A percentile compares a stretch with the other conserved stretches of the same genome.
phyloP scores from a whole-genome alignment of 176 grass and related monocot species.

The Phyllostachys edulis region DNA sequence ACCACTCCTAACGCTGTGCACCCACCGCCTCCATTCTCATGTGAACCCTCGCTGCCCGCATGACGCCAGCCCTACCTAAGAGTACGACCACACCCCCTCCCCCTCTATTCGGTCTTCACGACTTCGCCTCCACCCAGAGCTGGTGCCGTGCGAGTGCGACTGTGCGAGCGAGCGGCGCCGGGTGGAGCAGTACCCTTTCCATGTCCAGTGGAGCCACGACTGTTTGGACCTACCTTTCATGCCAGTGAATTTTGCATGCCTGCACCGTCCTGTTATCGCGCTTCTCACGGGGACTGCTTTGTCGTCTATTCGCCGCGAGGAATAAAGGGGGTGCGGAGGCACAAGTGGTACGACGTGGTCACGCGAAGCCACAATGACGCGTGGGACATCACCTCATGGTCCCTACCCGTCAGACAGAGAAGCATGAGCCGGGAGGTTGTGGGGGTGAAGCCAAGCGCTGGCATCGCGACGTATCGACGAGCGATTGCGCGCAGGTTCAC shows the following conservation, averaged over 20 bases:
- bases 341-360: neutral
- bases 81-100: neutral
- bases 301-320: conserved; percentile 34
- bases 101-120: neutral
- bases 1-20: neutral
- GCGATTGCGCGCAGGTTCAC: conserved; percentile 9
- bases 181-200: conserved; percentile 4
- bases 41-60: neutral
- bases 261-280: neutral
- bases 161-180: conserved; percentile 18
- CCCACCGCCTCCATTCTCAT: neutral
- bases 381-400: neutral
- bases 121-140: neutral
- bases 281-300: neutral
- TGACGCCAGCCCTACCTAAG: conserved; percentile 33
- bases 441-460: neutral
- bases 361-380: neutral
- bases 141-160: neutral
- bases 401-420: neutral
- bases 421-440: neutral
- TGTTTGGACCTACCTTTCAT: neutral
- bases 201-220: neutral
- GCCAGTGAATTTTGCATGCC: conserved; percentile 1
- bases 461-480: conserved; percentile 8
- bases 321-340: neutral